A percentile compares a stretch with the other conserved stretches of the same genome.
These are phyloP conservation scores for Amanita thiersii DNA, from an alignment of 768 basidiomycete species.

Conservation along the genomic window DNA sequence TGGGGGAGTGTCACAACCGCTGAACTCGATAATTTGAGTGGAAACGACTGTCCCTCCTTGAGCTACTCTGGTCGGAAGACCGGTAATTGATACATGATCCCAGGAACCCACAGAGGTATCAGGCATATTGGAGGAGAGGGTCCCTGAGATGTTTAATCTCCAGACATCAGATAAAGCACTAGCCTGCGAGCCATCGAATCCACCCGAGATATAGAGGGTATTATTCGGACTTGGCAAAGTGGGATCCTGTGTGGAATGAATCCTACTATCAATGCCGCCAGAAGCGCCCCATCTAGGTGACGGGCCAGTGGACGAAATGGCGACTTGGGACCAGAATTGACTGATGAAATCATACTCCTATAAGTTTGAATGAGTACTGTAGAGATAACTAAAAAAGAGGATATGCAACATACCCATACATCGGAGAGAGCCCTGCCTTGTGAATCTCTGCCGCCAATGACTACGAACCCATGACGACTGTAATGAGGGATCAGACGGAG, in stretches of 20 bases:
- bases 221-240: slow-evolving; percentile 52
- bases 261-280: slow-evolving; percentile 66
- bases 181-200: slow-evolving; percentile 38
- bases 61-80: slow-evolving; percentile 31
- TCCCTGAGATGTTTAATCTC: slow-evolving; percentile 62
- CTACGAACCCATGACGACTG: slow-evolving; percentile 67
- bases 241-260: slow-evolving; percentile 31
- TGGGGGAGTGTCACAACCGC: slow-evolving; percentile 50
- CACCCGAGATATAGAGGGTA: slow-evolving; percentile 70
- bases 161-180: slow-evolving; percentile 60
- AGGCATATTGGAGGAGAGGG: slow-evolving; percentile 61
- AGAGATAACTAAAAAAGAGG: neutral
- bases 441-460: slow-evolving; percentile 63
- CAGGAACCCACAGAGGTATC: slow-evolving; percentile 47
- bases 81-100: slow-evolving; percentile 37
- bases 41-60: slow-evolving; percentile 54
- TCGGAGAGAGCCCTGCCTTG: slow-evolving; percentile 51
- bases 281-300: slow-evolving; percentile 62
- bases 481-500: slow-evolving; percentile 5
- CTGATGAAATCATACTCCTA: slow-evolving; percentile 74
- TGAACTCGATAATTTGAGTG: slow-evolving; percentile 42
- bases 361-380: slow-evolving; percentile 7
- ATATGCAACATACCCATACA: slow-evolving; percentile 52
- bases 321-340: slow-evolving; percentile 68
- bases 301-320: slow-evolving; percentile 43